A percentile compares a stretch with the other conserved stretches of the same genome.
phyloP scores from a whole-genome alignment of 805 yeast genomes.

The Pichia pseudocactophila region DNA sequence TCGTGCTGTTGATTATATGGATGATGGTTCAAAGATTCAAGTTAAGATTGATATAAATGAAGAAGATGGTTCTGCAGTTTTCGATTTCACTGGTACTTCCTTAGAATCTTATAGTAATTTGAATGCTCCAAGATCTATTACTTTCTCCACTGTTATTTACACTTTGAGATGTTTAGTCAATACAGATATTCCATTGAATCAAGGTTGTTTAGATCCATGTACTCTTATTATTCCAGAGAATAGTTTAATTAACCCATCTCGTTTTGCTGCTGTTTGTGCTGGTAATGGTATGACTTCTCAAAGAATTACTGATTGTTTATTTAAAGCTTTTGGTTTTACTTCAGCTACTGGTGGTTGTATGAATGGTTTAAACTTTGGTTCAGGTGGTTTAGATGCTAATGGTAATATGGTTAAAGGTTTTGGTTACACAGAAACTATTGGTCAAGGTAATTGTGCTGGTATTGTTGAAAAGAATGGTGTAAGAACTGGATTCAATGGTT shows the following conservation, averaged over 20 bases:
- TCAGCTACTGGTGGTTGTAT: conserved; percentile 97
- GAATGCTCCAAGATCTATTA: conserved; percentile 89
- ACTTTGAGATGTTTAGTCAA: conserved; percentile 78
- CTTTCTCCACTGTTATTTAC: conserved; percentile 81
- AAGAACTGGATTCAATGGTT: conserved; percentile 62
- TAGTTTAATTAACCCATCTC: conserved; percentile 65
- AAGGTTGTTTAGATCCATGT: conserved; percentile 83
- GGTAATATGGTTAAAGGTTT: conserved; percentile 54
- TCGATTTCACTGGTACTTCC: conserved; percentile 83
- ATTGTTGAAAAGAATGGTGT: conserved; percentile 26
- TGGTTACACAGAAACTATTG: conserved; percentile 90
- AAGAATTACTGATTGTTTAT: conserved; percentile 80
- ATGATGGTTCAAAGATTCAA: conserved; percentile 65
- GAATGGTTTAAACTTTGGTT: conserved; percentile 89
- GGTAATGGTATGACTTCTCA: conserved; percentile 95
- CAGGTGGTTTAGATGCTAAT: conserved; percentile 49
- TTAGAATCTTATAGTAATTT: conserved; percentile 83
- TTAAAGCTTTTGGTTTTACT: conserved; percentile 79
- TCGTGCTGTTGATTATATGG: conserved; percentile 59
- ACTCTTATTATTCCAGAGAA: conserved; percentile 54
- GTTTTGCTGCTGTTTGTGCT: conserved; percentile 87
- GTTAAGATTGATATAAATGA: conserved; percentile 41
- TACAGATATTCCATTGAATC: conserved; percentile 85
- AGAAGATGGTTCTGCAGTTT: conserved; percentile 46
- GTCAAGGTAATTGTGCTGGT: conserved; percentile 91